Base-by-base conservation (phyloP, 2,329 filamentous ascomycete genomes). In the Aureobasidium sp. region DNA sequence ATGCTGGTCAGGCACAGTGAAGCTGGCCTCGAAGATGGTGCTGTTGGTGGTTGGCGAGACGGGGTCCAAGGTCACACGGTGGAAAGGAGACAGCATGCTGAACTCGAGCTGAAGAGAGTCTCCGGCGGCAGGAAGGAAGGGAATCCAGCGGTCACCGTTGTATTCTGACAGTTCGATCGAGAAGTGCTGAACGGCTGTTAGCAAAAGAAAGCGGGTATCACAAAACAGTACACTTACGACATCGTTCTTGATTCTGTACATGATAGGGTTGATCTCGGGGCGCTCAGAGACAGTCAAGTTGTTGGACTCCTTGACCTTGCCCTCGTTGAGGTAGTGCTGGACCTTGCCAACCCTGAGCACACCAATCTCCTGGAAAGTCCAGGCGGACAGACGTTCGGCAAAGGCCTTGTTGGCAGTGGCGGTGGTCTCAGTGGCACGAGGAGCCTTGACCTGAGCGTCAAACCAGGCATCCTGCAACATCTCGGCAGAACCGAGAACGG, bases 1-100 rank as follows among this genome's bases (percentile, higher is more conserved):
- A 79, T 99, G 94, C 77, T 99, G 94, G 74, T 99, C 94, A 5
- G 94, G 94, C 4, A 93, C 83, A 66, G 82, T 88, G 77, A 99
- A 97, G 27, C 84, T 82, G 49, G 84, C 82, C 66, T 83, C 82
- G 80, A 87, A 99, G 65, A 89, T 82, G 55, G 89, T 87, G 66
- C 86, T 85, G 69, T 90, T 87, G 61, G 81, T 75, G 1, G 86
- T 87, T 29, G 80, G 80, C 36, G 77, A 75, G 11, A 80, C 74
- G 0, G 84, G 83, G 9, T 78, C 70, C 36, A 99, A 86, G 64
- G 86, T 81, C 37, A 97, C 82, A 45, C 94, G 92, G 79, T 97
- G 88, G 85, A 97, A 97, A 62, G 94, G 93, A 1, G 93, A 97
- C 51, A 99, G 88, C 94, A 97, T 99, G 79, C 87, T 92, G 81